A percentile compares a stretch with the other conserved stretches of the same genome.
Evolutionary conservation across 2,329 filamentous ascomycete genomes (phyloP).

Genomic region (Aspergillus awamori): DNA sequence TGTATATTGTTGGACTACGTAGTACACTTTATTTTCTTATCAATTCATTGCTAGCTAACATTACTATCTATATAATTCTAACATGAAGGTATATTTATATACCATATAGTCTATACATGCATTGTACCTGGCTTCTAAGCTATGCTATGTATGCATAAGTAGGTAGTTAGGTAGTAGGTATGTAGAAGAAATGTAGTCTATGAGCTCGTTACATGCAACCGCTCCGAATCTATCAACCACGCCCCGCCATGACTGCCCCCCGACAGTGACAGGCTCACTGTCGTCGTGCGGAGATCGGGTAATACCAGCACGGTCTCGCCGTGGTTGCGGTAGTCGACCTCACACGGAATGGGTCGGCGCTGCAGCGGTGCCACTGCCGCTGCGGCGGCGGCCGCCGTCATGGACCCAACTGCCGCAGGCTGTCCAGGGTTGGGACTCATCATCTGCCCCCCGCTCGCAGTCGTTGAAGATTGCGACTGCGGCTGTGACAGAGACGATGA

Average conservation of each 20-base stretch:
- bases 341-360: constrained; percentile 58
- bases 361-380: constrained; percentile 26
- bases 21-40: too few relatives aligned
- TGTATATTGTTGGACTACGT: too few relatives aligned
- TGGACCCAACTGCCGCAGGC: constrained; percentile 15
- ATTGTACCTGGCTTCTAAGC: not conserved
- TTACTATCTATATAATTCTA: too few relatives aligned
- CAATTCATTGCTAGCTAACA: too few relatives aligned
- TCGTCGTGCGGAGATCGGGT: constrained; percentile 70
- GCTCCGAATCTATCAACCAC: constrained; percentile 66
- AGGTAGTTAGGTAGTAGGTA: not conserved
- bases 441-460: constrained; percentile 10
- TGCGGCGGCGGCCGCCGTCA: not conserved
- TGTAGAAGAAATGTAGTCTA: not conserved
- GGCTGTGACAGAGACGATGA: constrained; percentile 13
- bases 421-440: not conserved
- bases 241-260: constrained; percentile 59
- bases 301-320: constrained; percentile 77
- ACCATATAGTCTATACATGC: not conserved
- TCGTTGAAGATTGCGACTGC: constrained; percentile 23
- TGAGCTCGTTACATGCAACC: constrained; percentile 22
- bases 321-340: constrained; percentile 78
- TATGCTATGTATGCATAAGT: not conserved
- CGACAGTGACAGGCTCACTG: constrained; percentile 70
- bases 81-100: too few relatives aligned